These are phyloP conservation scores for Scheffersomyces coipomensis DNA, from an alignment of 805 yeast species.

Conservation along the genomic window DNA sequence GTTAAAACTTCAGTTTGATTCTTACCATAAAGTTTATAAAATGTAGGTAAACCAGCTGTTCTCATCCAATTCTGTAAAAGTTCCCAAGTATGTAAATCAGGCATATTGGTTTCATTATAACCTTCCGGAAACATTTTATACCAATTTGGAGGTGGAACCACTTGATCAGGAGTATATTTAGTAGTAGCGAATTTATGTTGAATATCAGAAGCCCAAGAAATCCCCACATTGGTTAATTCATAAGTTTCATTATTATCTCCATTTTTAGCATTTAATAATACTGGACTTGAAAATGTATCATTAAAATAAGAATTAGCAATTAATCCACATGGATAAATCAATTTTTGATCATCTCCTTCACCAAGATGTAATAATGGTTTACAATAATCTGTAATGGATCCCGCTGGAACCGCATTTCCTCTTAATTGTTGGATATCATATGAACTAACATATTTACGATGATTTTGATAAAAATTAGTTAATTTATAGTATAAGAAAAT, in stretches of 20 bases:
- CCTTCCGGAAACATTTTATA: constrained; percentile 75
- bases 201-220: constrained; percentile 84
- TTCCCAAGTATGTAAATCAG: constrained; percentile 75
- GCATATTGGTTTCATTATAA: constrained; percentile 78
- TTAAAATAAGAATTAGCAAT: constrained; percentile 92
- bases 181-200: constrained; percentile 69
- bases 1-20: constrained; percentile 57
- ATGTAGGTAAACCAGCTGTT: constrained; percentile 89
- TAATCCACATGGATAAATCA: constrained; percentile 87
- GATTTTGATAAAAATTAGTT: constrained; percentile 92
- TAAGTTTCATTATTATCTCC: constrained; percentile 43
- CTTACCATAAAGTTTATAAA: constrained; percentile 77
- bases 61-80: constrained; percentile 97
- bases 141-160: constrained; percentile 97
- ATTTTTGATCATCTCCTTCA: constrained; percentile 38
- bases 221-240: constrained; percentile 52
- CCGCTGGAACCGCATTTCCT: constrained; percentile 64
- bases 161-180: constrained; percentile 59
- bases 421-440: constrained; percentile 77
- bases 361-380: constrained; percentile 38
- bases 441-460: constrained; percentile 87
- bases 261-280: constrained; percentile 41
- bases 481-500: constrained; percentile 78
- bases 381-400: constrained; percentile 44
- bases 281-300: constrained; percentile 69